Percentiles rank a stretch among this genome's conserved stretches.
These are phyloP conservation scores for Entoloma clypeatum DNA, from an alignment of 1,284 basidiomycete genomes.

Conservation along the genomic window DNA sequence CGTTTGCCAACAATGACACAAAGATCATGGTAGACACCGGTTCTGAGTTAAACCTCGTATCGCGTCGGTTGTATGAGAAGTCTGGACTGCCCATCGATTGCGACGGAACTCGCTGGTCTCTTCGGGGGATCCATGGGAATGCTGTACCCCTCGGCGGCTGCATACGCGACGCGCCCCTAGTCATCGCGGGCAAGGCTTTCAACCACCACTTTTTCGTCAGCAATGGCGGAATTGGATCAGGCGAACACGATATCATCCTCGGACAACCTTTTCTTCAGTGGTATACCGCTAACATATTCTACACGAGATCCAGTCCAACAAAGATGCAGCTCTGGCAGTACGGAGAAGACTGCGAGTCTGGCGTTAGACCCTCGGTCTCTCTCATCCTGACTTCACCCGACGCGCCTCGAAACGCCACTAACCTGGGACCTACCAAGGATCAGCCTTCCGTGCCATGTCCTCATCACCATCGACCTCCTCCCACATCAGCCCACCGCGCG, in stretches of 20 bases:
- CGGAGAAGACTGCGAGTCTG: background rate
- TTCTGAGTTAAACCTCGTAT: slow-evolving; percentile 23
- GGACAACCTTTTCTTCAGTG: slow-evolving; percentile 30
- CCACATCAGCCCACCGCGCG: too few species aligned
- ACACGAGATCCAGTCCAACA: slow-evolving; percentile 12
- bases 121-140: slow-evolving; percentile 26
- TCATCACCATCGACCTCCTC: too few species aligned
- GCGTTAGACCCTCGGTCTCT: background rate
- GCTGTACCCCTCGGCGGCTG: slow-evolving; percentile 21
- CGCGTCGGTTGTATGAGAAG: slow-evolving; percentile 1
- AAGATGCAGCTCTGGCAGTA: slow-evolving; percentile 4
- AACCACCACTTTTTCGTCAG: slow-evolving; percentile 29
- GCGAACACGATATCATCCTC: slow-evolving; percentile 23
- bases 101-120: slow-evolving; percentile 25
- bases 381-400: background rate
- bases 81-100: slow-evolving; percentile 19
- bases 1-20: background rate
- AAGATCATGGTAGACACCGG: slow-evolving; percentile 23
- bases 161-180: slow-evolving; percentile 19
- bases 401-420: too few species aligned
- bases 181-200: slow-evolving; percentile 23
- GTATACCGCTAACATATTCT: slow-evolving; percentile 22
- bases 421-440: too few species aligned
- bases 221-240: slow-evolving; percentile 5
- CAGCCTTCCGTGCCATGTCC: too few species aligned